A percentile compares a stretch with the other conserved stretches of the same genome.
Evolutionary conservation across 2,329 filamentous ascomycete species (phyloP).

Genomic region (Pestalotiopsis sp.): DNA sequence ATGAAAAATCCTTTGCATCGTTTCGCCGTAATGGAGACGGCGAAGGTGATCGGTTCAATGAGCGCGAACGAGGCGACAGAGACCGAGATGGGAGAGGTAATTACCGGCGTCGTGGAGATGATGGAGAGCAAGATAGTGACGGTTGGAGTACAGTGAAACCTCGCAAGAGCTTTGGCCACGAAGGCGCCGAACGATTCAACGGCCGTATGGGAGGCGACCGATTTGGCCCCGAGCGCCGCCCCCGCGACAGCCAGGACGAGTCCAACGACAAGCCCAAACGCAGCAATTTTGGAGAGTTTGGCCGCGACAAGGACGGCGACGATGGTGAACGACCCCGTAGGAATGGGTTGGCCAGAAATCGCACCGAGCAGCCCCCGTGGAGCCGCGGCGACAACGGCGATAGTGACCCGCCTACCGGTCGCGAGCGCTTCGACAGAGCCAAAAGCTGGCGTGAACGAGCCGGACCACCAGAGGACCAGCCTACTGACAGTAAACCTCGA

Average conservation of each 20-base stretch:
- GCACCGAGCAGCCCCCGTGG: constrained; percentile 71
- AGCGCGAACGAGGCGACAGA: constrained; percentile 46
- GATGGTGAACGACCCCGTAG: constrained; percentile 59
- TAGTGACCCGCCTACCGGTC: constrained; percentile 36
- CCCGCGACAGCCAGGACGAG: constrained; percentile 48
- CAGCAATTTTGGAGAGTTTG: constrained; percentile 51
- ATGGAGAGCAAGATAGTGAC: constrained; percentile 63
- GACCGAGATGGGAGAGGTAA: constrained; percentile 50
- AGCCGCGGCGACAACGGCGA: constrained; percentile 60
- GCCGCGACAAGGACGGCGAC: constrained; percentile 50
- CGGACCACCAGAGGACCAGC: constrained; percentile 29
- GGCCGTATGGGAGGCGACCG: constrained; percentile 60
- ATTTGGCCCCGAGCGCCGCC: constrained; percentile 39
- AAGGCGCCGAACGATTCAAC: constrained; percentile 72
- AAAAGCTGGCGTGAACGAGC: constrained; percentile 68
- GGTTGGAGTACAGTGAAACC: constrained; percentile 77
- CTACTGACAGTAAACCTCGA: constrained; percentile 1
- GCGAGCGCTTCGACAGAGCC: constrained; percentile 59
- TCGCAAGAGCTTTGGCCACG: constrained; percentile 72
- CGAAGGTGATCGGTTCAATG: constrained; percentile 30
- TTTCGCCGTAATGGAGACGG: constrained; percentile 58
- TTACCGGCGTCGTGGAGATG: constrained; percentile 56
- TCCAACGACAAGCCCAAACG: constrained; percentile 56
- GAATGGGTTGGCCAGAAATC: constrained; percentile 66
- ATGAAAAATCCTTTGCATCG: constrained; percentile 56